Conservation (phyloP, 2,329 filamentous ascomycete genomes). For the Penicillium palitans region DNA sequence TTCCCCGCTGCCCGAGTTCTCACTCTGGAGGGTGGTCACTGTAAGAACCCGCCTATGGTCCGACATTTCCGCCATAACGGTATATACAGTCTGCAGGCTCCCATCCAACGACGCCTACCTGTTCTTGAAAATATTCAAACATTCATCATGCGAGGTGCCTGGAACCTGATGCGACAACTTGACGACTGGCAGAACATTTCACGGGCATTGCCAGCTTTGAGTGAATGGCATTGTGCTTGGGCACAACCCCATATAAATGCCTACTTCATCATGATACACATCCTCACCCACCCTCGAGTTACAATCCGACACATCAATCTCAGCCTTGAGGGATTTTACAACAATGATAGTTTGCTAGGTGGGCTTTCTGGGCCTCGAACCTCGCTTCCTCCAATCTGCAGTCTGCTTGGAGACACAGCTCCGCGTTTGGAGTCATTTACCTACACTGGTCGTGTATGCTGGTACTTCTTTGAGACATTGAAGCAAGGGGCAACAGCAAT, state of each 20-base stretch:
- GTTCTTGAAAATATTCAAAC: conserved; percentile 61
- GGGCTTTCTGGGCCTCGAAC: conserved; percentile 46
- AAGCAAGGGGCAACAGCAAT: conserved; percentile 47
- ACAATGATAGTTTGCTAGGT: conserved; percentile 49
- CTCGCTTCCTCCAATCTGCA: conserved; percentile 64
- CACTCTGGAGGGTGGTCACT: conserved; percentile 74
- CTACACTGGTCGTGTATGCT: conserved; percentile 72
- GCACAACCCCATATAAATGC: conserved; percentile 73
- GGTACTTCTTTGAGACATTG: conserved; percentile 64
- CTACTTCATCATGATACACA: conserved; percentile 67
- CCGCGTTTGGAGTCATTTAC: conserved; percentile 66
- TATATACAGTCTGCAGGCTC: background rate
- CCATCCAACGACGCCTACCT: conserved; percentile 39
- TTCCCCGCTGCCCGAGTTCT: conserved; percentile 65
- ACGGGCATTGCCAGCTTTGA: conserved; percentile 63
- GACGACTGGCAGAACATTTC: conserved; percentile 64
- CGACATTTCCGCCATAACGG: conserved; percentile 49
- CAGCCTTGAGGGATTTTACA: conserved; percentile 70
- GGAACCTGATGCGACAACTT: conserved; percentile 69
- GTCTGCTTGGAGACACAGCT: conserved; percentile 60
- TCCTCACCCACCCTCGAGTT: conserved; percentile 59
- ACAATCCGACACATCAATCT: conserved; percentile 65
- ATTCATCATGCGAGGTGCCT: conserved; percentile 71
- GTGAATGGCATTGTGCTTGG: conserved; percentile 56
- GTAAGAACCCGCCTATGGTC: conserved; percentile 72